A percentile compares a stretch with the other conserved stretches of the same genome.
phyloP scores from a whole-genome alignment of 2,329 filamentous ascomycete genomes.

The Fusarium sp. region DNA sequence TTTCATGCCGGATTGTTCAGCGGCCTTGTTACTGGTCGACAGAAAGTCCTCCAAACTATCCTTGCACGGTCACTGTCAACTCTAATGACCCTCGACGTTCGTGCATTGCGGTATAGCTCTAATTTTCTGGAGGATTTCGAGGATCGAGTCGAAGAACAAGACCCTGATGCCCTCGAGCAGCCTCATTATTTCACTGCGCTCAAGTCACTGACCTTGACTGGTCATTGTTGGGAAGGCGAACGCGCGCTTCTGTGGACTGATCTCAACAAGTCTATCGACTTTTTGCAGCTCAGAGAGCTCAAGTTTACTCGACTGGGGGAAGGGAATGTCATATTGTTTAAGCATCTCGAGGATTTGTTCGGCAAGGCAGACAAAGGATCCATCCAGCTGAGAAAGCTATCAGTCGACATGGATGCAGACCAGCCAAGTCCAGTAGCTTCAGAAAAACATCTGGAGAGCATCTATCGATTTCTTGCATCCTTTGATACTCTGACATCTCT shows the following conservation, averaged over 20 bases:
- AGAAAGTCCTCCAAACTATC: neutral
- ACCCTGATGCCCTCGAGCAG: neutral
- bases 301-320: fast-evolving
- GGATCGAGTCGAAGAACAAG: neutral
- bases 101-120: fast-evolving
- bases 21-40: neutral
- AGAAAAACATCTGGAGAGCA: neutral
- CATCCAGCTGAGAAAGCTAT: neutral
- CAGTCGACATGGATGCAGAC: neutral
- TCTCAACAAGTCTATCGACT: neutral
- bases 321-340: neutral
- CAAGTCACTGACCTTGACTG: neutral
- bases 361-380: neutral
- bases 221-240: fast-evolving
- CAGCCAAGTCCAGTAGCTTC: fast-evolving
- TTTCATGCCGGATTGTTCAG: neutral
- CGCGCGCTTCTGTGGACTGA: fast-evolving
- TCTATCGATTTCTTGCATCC: constrained; percentile 8
- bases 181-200: neutral
- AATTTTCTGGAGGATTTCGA: neutral
- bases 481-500: constrained; percentile 9
- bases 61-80: constrained; percentile 8
- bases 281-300: constrained; percentile 1
- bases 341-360: neutral
- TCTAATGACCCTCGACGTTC: neutral